phyloP scores from a whole-genome alignment of 805 yeast genomes.

The Isabelozyma pseudorhagii region DNA sequence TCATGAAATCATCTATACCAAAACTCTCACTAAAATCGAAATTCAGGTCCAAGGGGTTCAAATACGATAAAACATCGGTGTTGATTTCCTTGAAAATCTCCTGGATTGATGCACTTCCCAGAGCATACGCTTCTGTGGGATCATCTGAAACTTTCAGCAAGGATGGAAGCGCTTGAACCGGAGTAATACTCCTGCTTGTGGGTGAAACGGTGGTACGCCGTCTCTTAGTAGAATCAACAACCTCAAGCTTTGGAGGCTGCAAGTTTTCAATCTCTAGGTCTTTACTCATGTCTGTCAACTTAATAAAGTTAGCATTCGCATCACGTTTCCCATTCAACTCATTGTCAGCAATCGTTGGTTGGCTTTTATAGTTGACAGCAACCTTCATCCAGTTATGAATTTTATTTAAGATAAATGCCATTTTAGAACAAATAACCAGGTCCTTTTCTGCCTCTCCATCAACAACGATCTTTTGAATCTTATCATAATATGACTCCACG shows the following conservation, averaged over 20 bases:
- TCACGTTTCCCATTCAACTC: background rate
- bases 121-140: background rate
- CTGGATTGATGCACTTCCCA: slow-evolving; percentile 11
- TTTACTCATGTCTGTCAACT: slow-evolving; percentile 26
- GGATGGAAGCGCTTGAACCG: background rate
- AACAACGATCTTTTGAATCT: slow-evolving; percentile 13
- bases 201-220: background rate
- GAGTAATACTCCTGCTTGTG: background rate
- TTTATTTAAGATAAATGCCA: slow-evolving; percentile 17
- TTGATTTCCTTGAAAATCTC: slow-evolving; percentile 30
- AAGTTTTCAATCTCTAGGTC: slow-evolving; percentile 24
- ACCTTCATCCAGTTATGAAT: slow-evolving; percentile 27
- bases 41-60: slow-evolving; percentile 26
- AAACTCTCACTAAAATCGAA: slow-evolving; percentile 5
- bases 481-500: slow-evolving; percentile 17
- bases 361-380: slow-evolving; percentile 11
- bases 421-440: slow-evolving; percentile 19
- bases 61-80: slow-evolving; percentile 23
- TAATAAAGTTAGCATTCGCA: slow-evolving; percentile 17
- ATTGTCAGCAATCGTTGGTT: background rate
- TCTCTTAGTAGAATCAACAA: background rate
- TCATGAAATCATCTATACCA: slow-evolving; percentile 1
- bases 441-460: slow-evolving; percentile 16
- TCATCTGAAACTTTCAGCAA: background rate
- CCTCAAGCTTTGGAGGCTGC: slow-evolving; percentile 16